Evolutionary conservation across 2,329 filamentous ascomycete species (phyloP), one percentile per base, ranked within the genome.

Genomic region (Colletotrichum viniferum): DNA sequence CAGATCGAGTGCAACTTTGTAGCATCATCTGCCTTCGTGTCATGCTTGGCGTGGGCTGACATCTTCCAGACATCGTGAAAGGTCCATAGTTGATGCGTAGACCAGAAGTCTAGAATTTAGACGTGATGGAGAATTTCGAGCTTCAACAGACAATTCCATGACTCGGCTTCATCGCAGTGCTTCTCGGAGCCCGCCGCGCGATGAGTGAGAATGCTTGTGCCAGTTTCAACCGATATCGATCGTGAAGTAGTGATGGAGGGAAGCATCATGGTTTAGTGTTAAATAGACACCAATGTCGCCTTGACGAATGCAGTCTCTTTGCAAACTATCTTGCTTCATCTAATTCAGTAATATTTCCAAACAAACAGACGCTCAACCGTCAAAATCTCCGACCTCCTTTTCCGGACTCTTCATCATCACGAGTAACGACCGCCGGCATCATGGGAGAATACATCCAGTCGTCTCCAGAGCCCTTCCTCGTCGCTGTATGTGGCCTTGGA

Each of bases 221-320:
- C 43, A 52, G 43, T 0, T 21, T 52, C 10, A 18, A 21, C n/a
- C 12, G n/a, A 2, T 0, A n/a, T 52, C 4, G 6, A 52, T 52
- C 43, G 43, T 21, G 43, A 52, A 3, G 43, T 52, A 52, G 43
- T 52, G 43, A 52, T 0, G n/a, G 0, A 52, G 0, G n/a, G n/a
- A 21, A 0, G n/a, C 43, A 3, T 52, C 1, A 52, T 52, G 10
- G 0, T 21, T 4, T 2, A 21, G 4, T 13, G n/a, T 21, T 52
- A 52, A 52, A 52, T 52, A 52, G 12, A 52, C 43, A 21, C 3
- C 43, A 52, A n/a, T 0, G n/a, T 21, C 12, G 10, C 43, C 43
- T 52, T 18, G n/a, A 52, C n/a, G n/a, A 52, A 3, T 48, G 38
- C 10, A n/a, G 18, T 48, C 1, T 5, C 5, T n/a, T 21, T 21